Conservation (phyloP, 2,329 filamentous ascomycete species). For the Tolypocladium capitatum region DNA sequence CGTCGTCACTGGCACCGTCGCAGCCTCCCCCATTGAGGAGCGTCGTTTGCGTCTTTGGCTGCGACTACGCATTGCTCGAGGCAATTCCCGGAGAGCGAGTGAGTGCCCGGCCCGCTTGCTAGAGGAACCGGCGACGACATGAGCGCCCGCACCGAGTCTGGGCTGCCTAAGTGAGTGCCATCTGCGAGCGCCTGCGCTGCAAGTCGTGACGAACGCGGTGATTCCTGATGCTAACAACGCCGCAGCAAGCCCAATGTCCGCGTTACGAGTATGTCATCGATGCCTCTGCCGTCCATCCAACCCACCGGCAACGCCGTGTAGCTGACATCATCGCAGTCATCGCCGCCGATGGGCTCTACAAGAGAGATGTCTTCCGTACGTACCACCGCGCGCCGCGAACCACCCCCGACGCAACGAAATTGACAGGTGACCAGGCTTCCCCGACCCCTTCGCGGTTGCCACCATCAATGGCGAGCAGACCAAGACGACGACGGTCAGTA, state of each 20-base stretch:
- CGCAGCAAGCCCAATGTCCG: constrained; percentile 72
- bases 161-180: constrained; percentile 20
- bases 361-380: constrained; percentile 97
- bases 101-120: constrained; percentile 1
- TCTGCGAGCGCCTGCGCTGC: neutral
- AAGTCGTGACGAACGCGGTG: neutral
- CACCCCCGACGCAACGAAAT: neutral
- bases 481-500: constrained; percentile 92
- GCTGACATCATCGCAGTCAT: constrained; percentile 58
- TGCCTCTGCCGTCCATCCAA: neutral
- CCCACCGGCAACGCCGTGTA: constrained; percentile 4
- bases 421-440: constrained; percentile 57
- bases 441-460: constrained; percentile 93
- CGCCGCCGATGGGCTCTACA: constrained; percentile 95
- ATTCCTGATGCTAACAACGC: constrained; percentile 15
- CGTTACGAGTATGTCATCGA: constrained; percentile 63
- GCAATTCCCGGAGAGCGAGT: neutral
- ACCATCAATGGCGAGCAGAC: constrained; percentile 97
- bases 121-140: constrained; percentile 6
- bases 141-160: constrained; percentile 22
- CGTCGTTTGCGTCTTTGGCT: constrained; percentile 4
- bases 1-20: neutral
- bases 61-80: constrained; percentile 7
- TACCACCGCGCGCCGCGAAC: constrained; percentile 12
- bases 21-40: constrained; percentile 1